Evolutionary conservation across 2,329 filamentous ascomycete species (phyloP).

Genomic region (Colletotrichum higginsianum): DNA sequence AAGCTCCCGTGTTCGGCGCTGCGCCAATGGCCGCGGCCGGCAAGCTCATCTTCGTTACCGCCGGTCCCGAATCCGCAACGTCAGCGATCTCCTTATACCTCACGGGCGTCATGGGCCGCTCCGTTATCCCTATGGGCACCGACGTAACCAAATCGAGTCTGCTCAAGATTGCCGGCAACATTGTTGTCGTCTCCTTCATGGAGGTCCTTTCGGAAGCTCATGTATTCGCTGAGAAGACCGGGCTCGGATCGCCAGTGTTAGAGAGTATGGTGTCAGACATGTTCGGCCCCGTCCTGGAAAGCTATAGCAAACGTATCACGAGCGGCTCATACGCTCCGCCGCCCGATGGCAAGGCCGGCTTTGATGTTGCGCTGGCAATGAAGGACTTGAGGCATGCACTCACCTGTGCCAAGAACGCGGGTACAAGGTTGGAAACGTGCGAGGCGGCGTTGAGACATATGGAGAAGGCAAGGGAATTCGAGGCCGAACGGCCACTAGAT

Average conservation of each 20-base stretch:
- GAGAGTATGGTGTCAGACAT: slow-evolving; percentile 49
- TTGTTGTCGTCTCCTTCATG: slow-evolving; percentile 46
- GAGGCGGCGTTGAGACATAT: slow-evolving; percentile 23
- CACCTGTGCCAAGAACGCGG: slow-evolving; percentile 19
- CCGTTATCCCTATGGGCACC: slow-evolving; percentile 58
- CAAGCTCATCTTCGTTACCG: slow-evolving; percentile 59
- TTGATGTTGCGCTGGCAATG: slow-evolving; percentile 28
- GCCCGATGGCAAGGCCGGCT: slow-evolving; percentile 21
- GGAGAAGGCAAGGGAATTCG: slow-evolving; percentile 14
- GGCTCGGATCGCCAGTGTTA: slow-evolving; percentile 45
- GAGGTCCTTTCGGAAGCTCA: slow-evolving; percentile 50
- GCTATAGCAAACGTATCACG: slow-evolving; percentile 49
- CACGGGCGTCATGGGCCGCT: slow-evolving; percentile 56
- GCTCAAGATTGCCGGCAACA: slow-evolving; percentile 60
- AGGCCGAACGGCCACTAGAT: slow-evolving; percentile 6
- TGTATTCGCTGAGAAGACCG: slow-evolving; percentile 50
- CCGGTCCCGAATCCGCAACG: slow-evolving; percentile 52
- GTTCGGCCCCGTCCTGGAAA: slow-evolving; percentile 47
- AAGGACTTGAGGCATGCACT: slow-evolving; percentile 31
- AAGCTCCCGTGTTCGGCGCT: slow-evolving; percentile 58
- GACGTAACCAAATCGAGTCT: slow-evolving; percentile 57
- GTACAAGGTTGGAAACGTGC: slow-evolving; percentile 15
- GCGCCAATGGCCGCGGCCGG: slow-evolving; percentile 58
- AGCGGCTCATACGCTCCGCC: slow-evolving; percentile 49
- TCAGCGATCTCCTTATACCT: slow-evolving; percentile 54